Evolutionary conservation across 495 filamentous ascomycete species (phyloP), one percentile per base, ranked within the genome.

Genomic region (Bryoglossum gracile): DNA sequence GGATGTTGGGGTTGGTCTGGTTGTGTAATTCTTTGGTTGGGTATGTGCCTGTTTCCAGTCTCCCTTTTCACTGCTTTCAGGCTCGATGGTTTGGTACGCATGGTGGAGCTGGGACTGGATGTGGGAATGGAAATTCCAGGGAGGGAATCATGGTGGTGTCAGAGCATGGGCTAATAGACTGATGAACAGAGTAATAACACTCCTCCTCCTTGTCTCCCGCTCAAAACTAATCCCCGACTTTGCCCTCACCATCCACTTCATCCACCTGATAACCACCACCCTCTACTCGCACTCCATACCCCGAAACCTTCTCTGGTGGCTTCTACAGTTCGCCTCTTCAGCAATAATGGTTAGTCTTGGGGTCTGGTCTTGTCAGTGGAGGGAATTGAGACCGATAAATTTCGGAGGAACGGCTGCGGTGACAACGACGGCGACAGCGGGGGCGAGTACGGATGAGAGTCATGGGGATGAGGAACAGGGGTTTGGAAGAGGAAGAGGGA

Each of bases 151-250:
- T n/a, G n/a, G n/a, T n/a, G n/a, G n/a, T n/a, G n/a, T n/a, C n/a
- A n/a, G n/a, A n/a, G n/a, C n/a, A n/a, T n/a, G n/a, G n/a, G 47
- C 56, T 65, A 47, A 62, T 49, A 32, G 13, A 0, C 11, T 28
- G 8, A 17, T 53, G 9, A 47, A 43, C 54, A 89, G 84, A 56
- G 80, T 86, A 13, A 75, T 91, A 23, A 82, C 84, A n/a, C 76
- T 92, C 28, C 74, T 90, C 25, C 64, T 89, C 42, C 70, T 95
- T 49, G 79, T 95, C 53, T 82, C 83, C 23, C 86, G 90, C 45
- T 89, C 83, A 21, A 96, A 96, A 61, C 80, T 95, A 28, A 82
- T 96, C 25, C 86, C 85, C 51, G 92, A 99, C 63, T 99, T 99
- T 64, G 82, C 87, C 5, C 73, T 96, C 18, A 94, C 92, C 1